phyloP scores from a whole-genome alignment of 1,139 yeast species.

The Candida freyschussii region DNA sequence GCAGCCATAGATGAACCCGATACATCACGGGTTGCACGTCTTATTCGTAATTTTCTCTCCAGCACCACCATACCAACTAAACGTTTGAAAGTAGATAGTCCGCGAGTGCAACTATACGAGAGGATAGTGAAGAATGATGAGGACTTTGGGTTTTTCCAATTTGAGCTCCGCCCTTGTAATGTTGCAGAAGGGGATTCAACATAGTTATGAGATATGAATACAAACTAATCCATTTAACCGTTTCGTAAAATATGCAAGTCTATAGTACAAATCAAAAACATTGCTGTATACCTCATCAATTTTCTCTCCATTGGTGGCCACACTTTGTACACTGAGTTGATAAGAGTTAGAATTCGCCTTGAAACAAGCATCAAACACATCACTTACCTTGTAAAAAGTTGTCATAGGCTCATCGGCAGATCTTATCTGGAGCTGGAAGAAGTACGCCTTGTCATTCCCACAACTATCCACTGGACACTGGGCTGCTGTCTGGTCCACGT shows the following conservation, averaged over 20 bases:
- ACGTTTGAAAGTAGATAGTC: background rate
- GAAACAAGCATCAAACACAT: background rate
- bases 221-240: too few relatives aligned
- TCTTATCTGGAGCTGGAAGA: conserved; percentile 93
- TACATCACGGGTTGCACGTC: too few relatives aligned
- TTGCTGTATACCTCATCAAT: conserved; percentile 33
- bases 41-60: too few relatives aligned
- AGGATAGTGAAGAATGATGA: conserved; percentile 5
- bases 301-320: conserved; percentile 96
- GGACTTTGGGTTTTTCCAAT: conserved; percentile 8
- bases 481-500: conserved; percentile 84
- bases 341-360: conserved; percentile 1
- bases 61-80: too few relatives aligned
- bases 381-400: conserved; percentile 63
- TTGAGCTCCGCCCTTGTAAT: too few relatives aligned
- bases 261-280: too few relatives aligned
- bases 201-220: too few relatives aligned
- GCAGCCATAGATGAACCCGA: too few relatives aligned
- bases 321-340: conserved; percentile 84
- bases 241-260: too few relatives aligned
- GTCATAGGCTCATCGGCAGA: conserved; percentile 85
- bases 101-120: conserved; percentile 1
- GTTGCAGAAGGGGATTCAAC: too few relatives aligned
- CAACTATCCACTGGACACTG: conserved; percentile 89
- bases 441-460: conserved; percentile 89